Percentiles rank a stretch among this genome's conserved stretches.
Evolutionary conservation across 352 stramenopile genomes (phyloP).

Genomic region (Globisporangium alternatum): DNA sequence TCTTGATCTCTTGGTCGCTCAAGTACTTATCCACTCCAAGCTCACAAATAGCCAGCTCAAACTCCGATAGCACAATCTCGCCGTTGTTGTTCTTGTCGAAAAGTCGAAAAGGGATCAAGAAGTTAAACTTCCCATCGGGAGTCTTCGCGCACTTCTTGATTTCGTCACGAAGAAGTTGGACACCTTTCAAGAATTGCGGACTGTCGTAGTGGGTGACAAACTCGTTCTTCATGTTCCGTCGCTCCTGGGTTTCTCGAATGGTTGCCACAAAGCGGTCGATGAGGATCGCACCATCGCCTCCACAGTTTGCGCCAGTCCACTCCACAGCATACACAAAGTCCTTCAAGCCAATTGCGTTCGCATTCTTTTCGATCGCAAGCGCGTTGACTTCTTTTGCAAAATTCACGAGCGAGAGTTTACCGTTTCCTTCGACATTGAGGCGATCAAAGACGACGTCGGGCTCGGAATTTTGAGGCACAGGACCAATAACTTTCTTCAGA

Average conservation of each 20-base stretch:
- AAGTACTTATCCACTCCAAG: conserved; percentile 74
- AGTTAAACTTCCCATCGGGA: conserved; percentile 76
- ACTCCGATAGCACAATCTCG: conserved; percentile 67
- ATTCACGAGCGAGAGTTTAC: conserved; percentile 55
- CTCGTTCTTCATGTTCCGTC: conserved; percentile 82
- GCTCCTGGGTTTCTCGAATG: conserved; percentile 64
- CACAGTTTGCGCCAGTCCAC: conserved; percentile 72
- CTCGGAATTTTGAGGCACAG: conserved; percentile 27
- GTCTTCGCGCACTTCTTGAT: conserved; percentile 79
- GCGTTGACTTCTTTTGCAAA: conserved; percentile 60
- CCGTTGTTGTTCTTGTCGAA: conserved; percentile 75
- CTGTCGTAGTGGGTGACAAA: conserved; percentile 84
- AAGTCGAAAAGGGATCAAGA: conserved; percentile 56
- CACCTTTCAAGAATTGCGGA: conserved; percentile 68
- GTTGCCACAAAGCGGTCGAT: conserved; percentile 74
- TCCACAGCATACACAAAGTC: conserved; percentile 76
- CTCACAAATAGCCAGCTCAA: conserved; percentile 65
- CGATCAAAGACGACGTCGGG: conserved; percentile 62
- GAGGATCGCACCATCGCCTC: conserved; percentile 55
- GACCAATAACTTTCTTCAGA: conserved; percentile 63
- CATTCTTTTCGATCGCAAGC: conserved; percentile 50
- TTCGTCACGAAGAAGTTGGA: conserved; percentile 65
- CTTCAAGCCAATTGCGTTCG: conserved; percentile 53
- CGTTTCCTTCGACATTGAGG: conserved; percentile 70
- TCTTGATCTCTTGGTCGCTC: conserved; percentile 74